phyloP scores from a whole-genome alignment of 2,329 filamentous ascomycete species.

The Orbilia brochopaga region DNA sequence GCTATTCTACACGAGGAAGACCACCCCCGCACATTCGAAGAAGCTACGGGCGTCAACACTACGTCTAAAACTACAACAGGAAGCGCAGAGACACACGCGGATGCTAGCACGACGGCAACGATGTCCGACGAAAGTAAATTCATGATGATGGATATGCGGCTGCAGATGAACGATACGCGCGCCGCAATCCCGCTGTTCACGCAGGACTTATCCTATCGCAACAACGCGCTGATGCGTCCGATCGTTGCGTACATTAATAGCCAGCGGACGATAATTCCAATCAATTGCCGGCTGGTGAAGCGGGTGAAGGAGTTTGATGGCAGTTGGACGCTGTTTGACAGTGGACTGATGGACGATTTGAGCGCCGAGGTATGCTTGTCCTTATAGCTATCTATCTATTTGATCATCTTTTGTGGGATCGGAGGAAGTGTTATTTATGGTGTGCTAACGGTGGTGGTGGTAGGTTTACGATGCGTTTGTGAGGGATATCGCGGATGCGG shows the following conservation, averaged over 20 bases:
- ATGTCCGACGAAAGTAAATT: slow-evolving; percentile 42
- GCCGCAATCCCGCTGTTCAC: slow-evolving; percentile 93
- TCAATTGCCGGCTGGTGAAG: slow-evolving; percentile 93
- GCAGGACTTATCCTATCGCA: slow-evolving; percentile 89
- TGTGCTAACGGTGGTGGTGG: slow-evolving; percentile 9
- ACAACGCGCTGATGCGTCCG: slow-evolving; percentile 90
- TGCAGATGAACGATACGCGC: slow-evolving; percentile 92
- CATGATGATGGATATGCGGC: slow-evolving; percentile 89
- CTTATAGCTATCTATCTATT: not conserved
- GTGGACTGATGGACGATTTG: slow-evolving; percentile 89
- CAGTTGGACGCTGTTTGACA: slow-evolving; percentile 92
- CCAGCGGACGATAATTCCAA: slow-evolving; percentile 90
- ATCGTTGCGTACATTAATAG: slow-evolving; percentile 99
- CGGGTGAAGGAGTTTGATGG: slow-evolving; percentile 87
- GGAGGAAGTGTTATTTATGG: no score
- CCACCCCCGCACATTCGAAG: slow-evolving; percentile 7
- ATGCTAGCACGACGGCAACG: not conserved
- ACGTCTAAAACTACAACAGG: not conserved
- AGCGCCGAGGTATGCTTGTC: slow-evolving; percentile 71
- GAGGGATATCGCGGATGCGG: slow-evolving; percentile 84
- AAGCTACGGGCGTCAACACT: slow-evolving; percentile 2
- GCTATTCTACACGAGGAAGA: slow-evolving; percentile 21
- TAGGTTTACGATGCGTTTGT: slow-evolving; percentile 91
- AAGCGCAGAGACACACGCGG: slow-evolving; percentile 9
- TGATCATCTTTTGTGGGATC: not conserved